These are phyloP conservation scores for Neofusicoccum umdonicola DNA, from an alignment of 2,329 filamentous ascomycete genomes.

Conservation along the genomic window DNA sequence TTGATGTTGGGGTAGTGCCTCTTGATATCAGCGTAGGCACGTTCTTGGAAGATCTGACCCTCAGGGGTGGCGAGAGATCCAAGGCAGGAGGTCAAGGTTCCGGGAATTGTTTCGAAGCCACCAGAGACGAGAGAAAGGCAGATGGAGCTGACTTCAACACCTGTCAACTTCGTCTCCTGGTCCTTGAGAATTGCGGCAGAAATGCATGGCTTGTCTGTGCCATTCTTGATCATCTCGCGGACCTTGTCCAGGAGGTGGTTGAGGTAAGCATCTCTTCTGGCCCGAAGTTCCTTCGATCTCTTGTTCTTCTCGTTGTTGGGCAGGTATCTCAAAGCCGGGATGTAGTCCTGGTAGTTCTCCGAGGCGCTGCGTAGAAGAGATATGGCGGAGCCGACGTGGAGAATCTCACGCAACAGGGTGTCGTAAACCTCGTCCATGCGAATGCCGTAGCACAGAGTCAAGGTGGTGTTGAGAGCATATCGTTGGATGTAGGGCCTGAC, in stretches of 20 bases:
- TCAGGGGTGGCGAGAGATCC: conserved; percentile 49
- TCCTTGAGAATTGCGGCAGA: conserved; percentile 55
- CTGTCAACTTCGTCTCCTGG: conserved; percentile 52
- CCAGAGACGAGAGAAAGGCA: conserved; percentile 54
- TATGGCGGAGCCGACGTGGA: conserved; percentile 54
- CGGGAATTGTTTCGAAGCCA: conserved; percentile 56
- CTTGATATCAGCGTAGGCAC: conserved; percentile 53
- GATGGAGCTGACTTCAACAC: conserved; percentile 54
- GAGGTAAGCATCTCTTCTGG: conserved; percentile 50
- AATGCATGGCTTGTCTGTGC: conserved; percentile 55
- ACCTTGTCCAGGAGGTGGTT: conserved; percentile 51
- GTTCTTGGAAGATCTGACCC: conserved; percentile 53
- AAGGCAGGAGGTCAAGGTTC: conserved; percentile 52
- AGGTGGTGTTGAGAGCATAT: conserved; percentile 54
- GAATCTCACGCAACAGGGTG: conserved; percentile 51
- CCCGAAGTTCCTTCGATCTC: conserved; percentile 47
- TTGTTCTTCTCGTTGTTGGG: conserved; percentile 54
- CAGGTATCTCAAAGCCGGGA: conserved; percentile 50
- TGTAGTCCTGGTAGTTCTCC: conserved; percentile 55
- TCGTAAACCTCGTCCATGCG: conserved; percentile 56
- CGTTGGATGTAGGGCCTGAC: conserved; percentile 53
- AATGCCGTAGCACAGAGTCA: conserved; percentile 56
- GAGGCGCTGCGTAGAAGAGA: conserved; percentile 50
- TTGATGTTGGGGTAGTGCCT: conserved; percentile 46
- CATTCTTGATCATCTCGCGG: conserved; percentile 50